phyloP scores from a whole-genome alignment of 768 basidiomycete species.

The Suillus alpinus region DNA sequence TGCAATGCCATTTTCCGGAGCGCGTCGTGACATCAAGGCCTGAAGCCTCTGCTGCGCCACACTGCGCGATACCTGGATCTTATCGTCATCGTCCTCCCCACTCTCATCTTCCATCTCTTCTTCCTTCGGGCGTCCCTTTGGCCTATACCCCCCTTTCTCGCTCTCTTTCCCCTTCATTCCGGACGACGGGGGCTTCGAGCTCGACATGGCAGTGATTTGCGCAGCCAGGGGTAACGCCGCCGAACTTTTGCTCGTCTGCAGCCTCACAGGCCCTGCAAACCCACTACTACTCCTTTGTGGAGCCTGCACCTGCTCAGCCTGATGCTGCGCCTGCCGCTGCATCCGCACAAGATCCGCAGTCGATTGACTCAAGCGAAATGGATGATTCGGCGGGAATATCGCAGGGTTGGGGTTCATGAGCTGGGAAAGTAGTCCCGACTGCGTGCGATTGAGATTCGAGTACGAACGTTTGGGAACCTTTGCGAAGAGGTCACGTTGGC shows the following conservation, averaged over 20 bases:
- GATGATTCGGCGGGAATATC: constrained; percentile 56
- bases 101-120: constrained; percentile 68
- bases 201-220: constrained; percentile 39
- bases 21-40: constrained; percentile 49
- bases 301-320: constrained; percentile 20
- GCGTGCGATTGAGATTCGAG: constrained; percentile 50
- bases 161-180: constrained; percentile 24
- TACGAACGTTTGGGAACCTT: constrained; percentile 70
- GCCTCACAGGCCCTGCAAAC: constrained; percentile 29
- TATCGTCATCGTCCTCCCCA: constrained; percentile 47
- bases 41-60: constrained; percentile 67
- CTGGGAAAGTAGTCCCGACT: constrained; percentile 61
- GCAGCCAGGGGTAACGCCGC: constrained; percentile 59
- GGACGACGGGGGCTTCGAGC: constrained; percentile 24
- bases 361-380: constrained; percentile 52
- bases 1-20: constrained; percentile 26
- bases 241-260: constrained; percentile 53
- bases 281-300: constrained; percentile 29
- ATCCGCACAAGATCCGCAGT: constrained; percentile 42
- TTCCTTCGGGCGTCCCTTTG: constrained; percentile 62
- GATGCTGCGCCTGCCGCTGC: constrained; percentile 14
- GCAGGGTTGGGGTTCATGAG: constrained; percentile 71
- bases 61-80: constrained; percentile 59
- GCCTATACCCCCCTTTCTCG: constrained; percentile 48
- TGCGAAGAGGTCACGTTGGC: constrained; percentile 65